These are phyloP conservation scores for Hibiscus trionum DNA, from an alignment of 345 rosid genomes.

Conservation along the genomic window DNA sequence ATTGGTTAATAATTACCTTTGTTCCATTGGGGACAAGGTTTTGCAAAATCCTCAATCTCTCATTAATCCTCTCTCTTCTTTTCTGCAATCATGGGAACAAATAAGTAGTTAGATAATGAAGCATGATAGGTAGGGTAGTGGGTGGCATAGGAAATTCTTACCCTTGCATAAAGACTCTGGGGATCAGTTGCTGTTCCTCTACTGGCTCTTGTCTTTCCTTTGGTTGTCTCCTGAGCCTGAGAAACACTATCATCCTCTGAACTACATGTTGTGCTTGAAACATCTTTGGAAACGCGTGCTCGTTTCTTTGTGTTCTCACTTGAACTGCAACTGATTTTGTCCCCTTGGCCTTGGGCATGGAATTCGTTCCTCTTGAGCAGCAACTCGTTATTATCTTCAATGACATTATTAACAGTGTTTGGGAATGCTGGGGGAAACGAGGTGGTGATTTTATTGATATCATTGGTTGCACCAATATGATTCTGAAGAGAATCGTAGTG, in stretches of 20 bases:
- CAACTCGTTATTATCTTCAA: conserved; percentile 19
- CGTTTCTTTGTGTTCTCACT: conserved; percentile 26
- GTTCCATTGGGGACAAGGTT: conserved; percentile 92
- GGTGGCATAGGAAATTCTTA: conserved; percentile 19
- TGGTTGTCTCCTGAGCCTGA: conserved; percentile 37
- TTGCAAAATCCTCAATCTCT: conserved; percentile 71
- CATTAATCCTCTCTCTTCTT: conserved; percentile 84
- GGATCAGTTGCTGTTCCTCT: conserved; percentile 91
- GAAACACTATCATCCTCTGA: conserved; percentile 65
- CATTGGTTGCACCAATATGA: conserved; percentile 12
- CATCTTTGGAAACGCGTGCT: conserved; percentile 29
- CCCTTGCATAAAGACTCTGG: conserved; percentile 93
- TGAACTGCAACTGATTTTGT: conserved; percentile 10
- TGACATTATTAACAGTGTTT: conserved; percentile 6
- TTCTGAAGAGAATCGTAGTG: conserved; percentile 10
- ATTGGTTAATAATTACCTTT: conserved; percentile 31
- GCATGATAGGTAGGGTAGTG: not conserved
- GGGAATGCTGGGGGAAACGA: conserved; percentile 12
- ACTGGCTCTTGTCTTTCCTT: conserved; percentile 62
- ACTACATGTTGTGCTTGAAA: conserved; percentile 35
- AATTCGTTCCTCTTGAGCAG: conserved; percentile 29
- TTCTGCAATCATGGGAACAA: conserved; percentile 35
- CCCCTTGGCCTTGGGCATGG: conserved; percentile 4
- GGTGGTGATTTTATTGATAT: conserved; percentile 7
- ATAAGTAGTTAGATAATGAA: not conserved